Evolutionary conservation across 768 basidiomycete genomes (phyloP).

Genomic region (Tylopilus sp.): DNA sequence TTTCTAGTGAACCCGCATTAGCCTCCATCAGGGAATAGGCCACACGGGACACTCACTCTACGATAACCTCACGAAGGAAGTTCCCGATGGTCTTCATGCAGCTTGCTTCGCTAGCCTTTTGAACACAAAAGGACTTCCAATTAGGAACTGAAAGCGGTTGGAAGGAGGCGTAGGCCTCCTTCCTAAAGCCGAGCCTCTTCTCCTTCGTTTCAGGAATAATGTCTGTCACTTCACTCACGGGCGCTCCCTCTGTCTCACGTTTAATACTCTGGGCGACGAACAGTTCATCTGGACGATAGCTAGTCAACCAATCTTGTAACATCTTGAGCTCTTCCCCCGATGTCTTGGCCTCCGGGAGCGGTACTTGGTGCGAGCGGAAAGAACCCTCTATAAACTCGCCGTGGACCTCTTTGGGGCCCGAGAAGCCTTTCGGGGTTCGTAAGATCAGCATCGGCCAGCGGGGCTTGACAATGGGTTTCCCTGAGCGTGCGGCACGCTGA

Average conservation of each 20-base stretch:
- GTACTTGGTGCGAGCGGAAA: conserved; percentile 87
- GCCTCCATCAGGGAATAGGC: background rate
- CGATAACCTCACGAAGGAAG: conserved; percentile 54
- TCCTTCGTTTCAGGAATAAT: conserved; percentile 53
- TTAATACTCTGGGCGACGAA: conserved; percentile 38
- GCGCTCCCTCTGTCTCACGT: conserved; percentile 40
- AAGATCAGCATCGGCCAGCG: conserved; percentile 87
- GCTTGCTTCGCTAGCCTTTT: conserved; percentile 59
- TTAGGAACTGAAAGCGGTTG: conserved; percentile 58
- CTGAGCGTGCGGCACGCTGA: conserved; percentile 72
- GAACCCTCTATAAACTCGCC: conserved; percentile 79
- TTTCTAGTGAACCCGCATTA: conserved; percentile 44
- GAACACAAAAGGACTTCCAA: conserved; percentile 54
- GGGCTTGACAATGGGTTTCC: conserved; percentile 80
- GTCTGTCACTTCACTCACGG: conserved; percentile 52
- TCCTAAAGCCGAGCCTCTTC: conserved; percentile 66
- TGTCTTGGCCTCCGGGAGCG: conserved; percentile 69
- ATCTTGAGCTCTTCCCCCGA: conserved; percentile 57
- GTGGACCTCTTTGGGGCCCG: conserved; percentile 61
- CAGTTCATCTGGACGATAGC: conserved; percentile 66
- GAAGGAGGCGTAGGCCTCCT: conserved; percentile 64
- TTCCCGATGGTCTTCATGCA: conserved; percentile 72
- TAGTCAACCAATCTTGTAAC: conserved; percentile 70
- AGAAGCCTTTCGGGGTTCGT: conserved; percentile 80
- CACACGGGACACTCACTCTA: conserved; percentile 37